A percentile compares a stretch with the other conserved stretches of the same genome.
Conservation (phyloP, 805 yeast species). For the Saccharomyces kudriavzevii region DNA sequence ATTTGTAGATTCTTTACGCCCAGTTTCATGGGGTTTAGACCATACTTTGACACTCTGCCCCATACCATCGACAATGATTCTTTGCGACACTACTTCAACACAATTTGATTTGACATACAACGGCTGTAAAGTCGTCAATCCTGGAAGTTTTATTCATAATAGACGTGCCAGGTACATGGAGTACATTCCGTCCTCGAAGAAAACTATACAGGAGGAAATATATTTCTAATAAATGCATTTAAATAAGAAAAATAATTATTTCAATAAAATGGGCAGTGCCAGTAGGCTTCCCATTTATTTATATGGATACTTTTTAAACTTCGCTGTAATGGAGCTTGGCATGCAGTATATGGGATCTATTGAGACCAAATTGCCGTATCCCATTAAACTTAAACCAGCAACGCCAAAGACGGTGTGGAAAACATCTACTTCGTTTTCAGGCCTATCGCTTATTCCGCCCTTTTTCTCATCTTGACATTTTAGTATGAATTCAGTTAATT, state of each 20-base stretch:
- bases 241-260: not conserved
- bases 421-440: slow-evolving; percentile 85
- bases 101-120: slow-evolving; percentile 68
- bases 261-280: not conserved
- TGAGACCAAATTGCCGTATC: slow-evolving; percentile 46
- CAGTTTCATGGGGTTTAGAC: slow-evolving; percentile 64
- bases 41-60: slow-evolving; percentile 66
- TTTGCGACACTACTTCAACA: slow-evolving; percentile 69
- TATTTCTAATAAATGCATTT: slow-evolving; percentile 25
- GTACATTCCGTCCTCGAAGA: slow-evolving; percentile 54
- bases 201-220: slow-evolving; percentile 40
- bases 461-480: slow-evolving; percentile 63
- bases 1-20: slow-evolving; percentile 50
- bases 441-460: slow-evolving; percentile 92
- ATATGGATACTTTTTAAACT: slow-evolving; percentile 33
- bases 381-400: slow-evolving; percentile 76
- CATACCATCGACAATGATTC: slow-evolving; percentile 55
- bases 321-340: slow-evolving; percentile 41
- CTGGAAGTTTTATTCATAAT: slow-evolving; percentile 47
- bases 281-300: not conserved
- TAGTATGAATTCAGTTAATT: slow-evolving; percentile 60
- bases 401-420: slow-evolving; percentile 88
- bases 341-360: slow-evolving; percentile 86
- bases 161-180: slow-evolving; percentile 61
- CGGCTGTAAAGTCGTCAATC: slow-evolving; percentile 72